Evolutionary conservation across 306 rosid genomes (phyloP).

Genomic region (Vicia villosa): DNA sequence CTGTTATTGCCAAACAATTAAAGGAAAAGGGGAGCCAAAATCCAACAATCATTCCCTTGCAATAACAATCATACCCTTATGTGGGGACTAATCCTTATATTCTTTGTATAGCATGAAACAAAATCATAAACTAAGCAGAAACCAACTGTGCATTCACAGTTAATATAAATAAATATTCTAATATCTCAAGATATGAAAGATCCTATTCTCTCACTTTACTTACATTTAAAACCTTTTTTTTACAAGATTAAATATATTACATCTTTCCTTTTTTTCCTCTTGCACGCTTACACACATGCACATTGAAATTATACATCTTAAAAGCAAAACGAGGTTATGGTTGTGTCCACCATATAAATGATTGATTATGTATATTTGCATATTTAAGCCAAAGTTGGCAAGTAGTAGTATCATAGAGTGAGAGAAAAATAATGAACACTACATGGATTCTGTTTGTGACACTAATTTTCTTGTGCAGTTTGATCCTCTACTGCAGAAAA

Average conservation of each 20-base stretch:
- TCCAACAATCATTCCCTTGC: conserved; percentile 31
- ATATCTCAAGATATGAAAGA: conserved; percentile 13
- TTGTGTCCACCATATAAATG: conserved; percentile 49
- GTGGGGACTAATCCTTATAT: conserved; percentile 34
- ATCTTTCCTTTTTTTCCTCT: conserved; percentile 37
- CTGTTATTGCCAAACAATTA: conserved; percentile 42
- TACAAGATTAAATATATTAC: neutral
- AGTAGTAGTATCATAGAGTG: conserved; percentile 38
- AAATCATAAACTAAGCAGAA: conserved; percentile 34
- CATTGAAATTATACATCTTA: conserved; percentile 45
- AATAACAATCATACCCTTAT: conserved; percentile 34
- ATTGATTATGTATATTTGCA: conserved; percentile 42
- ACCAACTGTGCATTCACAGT: conserved; percentile 24
- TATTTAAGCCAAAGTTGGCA: conserved; percentile 57
- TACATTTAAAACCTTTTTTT: conserved; percentile 13
- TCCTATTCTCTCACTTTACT: conserved; percentile 17
- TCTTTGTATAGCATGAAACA: conserved; percentile 24
- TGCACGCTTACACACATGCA: conserved; percentile 58
- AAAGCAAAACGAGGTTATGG: conserved; percentile 43
- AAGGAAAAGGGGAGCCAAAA: conserved; percentile 31
- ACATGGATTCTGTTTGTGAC: conserved; percentile 59
- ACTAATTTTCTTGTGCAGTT: conserved; percentile 45
- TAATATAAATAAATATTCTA: conserved; percentile 15
- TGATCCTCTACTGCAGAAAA: conserved; percentile 54
- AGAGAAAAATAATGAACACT: conserved; percentile 61